Evolutionary conservation across 2,329 filamentous ascomycete genomes (phyloP).

Genomic region (Myriosclerotinia duriaeana): DNA sequence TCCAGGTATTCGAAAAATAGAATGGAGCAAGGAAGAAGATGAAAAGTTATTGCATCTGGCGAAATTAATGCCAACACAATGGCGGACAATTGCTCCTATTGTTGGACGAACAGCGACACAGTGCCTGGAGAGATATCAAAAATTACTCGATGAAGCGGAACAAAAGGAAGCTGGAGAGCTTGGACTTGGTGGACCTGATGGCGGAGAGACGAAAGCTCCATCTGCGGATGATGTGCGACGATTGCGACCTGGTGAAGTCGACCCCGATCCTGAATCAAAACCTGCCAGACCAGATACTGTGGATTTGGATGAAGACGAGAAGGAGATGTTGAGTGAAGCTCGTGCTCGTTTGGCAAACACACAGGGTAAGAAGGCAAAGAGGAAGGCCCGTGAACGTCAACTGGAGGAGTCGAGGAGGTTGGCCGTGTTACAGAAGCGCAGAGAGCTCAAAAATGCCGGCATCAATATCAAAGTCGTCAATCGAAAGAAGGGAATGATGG

Average conservation of each 20-base stretch:
- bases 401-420: conserved; percentile 90
- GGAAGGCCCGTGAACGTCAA: conserved; percentile 93
- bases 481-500: conserved; percentile 94
- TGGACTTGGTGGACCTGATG: conserved; percentile 79
- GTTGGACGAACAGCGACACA: conserved; percentile 96
- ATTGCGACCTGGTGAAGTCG: conserved; percentile 86
- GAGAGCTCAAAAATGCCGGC: conserved; percentile 94
- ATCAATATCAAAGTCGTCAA: conserved; percentile 97
- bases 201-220: conserved; percentile 82
- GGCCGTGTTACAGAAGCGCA: conserved; percentile 87
- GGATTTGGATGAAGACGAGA: conserved; percentile 97
- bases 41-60: conserved; percentile 95
- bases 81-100: conserved; percentile 96
- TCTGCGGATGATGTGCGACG: conserved; percentile 89
- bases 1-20: conserved; percentile 95
- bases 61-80: conserved; percentile 98
- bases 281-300: conserved; percentile 94
- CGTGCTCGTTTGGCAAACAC: conserved; percentile 95
- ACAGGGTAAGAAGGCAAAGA: conserved; percentile 97
- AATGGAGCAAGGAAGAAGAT: conserved; percentile 98
- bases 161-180: conserved; percentile 79
- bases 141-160: conserved; percentile 92
- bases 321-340: conserved; percentile 98
- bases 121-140: conserved; percentile 95
- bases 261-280: conserved; percentile 96